Conservation (phyloP, 169 alveolate genomes). For the Amoebophrya sp. region DNA sequence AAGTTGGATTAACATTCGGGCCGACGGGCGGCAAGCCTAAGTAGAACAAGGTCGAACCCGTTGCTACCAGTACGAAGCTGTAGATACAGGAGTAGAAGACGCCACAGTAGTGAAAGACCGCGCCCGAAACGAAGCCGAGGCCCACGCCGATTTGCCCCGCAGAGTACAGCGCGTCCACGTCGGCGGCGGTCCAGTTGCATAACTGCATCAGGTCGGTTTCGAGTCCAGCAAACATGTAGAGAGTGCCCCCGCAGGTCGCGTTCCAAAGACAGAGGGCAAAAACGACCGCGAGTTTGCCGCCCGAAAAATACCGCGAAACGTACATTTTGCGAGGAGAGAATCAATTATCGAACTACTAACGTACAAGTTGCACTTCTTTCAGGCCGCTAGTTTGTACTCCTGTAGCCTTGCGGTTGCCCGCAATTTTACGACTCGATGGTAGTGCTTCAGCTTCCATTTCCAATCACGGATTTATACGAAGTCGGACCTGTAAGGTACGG, state of each 20-base stretch:
- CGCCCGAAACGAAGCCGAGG: not conserved
- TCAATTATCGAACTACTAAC: too few species aligned
- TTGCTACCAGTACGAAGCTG: not conserved
- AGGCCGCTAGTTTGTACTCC: too few species aligned
- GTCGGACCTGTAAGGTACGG: too few species aligned
- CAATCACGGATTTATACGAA: too few species aligned
- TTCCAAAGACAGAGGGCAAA: not conserved
- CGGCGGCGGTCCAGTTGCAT: not conserved
- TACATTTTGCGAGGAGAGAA: too few species aligned
- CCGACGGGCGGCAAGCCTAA: not conserved
- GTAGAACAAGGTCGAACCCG: not conserved
- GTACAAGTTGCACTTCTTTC: too few species aligned
- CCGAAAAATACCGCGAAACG: too few species aligned
- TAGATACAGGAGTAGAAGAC: not conserved
- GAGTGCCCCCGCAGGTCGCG: not conserved
- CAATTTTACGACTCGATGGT: too few species aligned
- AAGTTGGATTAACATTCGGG: not conserved
- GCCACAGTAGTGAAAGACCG: not conserved
- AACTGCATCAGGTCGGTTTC: not conserved
- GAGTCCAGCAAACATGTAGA: not conserved
- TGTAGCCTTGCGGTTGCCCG: too few species aligned
- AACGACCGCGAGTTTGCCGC: too few species aligned
- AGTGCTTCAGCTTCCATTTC: too few species aligned
- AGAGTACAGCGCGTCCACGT: not conserved
- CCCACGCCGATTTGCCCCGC: not conserved